Conservation (phyloP, 805 yeast species). For the Zygoascus bituminiphila region DNA sequence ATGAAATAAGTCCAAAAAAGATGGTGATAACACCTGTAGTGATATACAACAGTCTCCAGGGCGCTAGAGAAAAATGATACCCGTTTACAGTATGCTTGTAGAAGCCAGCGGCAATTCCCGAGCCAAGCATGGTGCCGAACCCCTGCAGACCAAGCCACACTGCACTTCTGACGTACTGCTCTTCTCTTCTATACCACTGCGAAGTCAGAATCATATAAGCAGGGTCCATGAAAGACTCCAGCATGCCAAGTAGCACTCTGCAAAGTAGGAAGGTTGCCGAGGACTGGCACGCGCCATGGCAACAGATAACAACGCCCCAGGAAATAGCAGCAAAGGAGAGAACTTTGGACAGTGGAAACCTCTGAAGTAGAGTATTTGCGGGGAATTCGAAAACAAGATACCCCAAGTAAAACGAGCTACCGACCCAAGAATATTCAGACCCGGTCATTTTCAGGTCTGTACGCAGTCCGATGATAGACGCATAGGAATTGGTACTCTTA, state of each 20-base stretch:
- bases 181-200: constrained; percentile 40
- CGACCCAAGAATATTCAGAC: constrained; percentile 38
- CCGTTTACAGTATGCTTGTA: constrained; percentile 19
- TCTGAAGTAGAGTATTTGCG: constrained; percentile 40
- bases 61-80: constrained; percentile 22
- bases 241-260: constrained; percentile 42
- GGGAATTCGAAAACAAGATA: constrained; percentile 52
- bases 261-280: constrained; percentile 40
- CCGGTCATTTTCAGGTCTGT: constrained; percentile 39
- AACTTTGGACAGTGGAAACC: constrained; percentile 48
- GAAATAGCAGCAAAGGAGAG: constrained; percentile 40
- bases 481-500: constrained; percentile 44
- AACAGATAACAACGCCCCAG: constrained; percentile 54
- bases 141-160: constrained; percentile 39
- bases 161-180: constrained; percentile 30
- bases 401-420: constrained; percentile 58
- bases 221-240: constrained; percentile 46
- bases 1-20: constrained; percentile 23
- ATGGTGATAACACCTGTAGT: constrained; percentile 51
- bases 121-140: constrained; percentile 38
- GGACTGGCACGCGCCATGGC: constrained; percentile 37
- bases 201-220: constrained; percentile 43
- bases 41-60: constrained; percentile 50
- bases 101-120: constrained; percentile 41
- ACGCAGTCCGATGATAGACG: constrained; percentile 45